Evolutionary conservation across 129 eudicot genomes (phyloP), one percentile per base, ranked within the genome.

Genomic region (Chrysanthemum makinoi): DNA sequence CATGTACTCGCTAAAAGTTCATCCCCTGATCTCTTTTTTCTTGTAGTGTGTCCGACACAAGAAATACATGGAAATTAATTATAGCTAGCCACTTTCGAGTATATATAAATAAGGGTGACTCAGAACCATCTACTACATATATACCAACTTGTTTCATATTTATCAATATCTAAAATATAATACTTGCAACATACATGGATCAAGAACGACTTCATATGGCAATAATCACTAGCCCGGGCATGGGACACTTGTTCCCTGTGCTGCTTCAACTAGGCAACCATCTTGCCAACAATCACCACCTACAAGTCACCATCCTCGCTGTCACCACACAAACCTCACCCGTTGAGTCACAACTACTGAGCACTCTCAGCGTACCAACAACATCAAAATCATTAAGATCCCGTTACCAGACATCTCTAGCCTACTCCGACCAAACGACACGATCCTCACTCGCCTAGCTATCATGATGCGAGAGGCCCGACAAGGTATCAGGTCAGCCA

Each of bases 181-280:
- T 30, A 4, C 39, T 30, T 30, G 39, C 6, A 3, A 30, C 57
- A 8, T 30, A 24, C 56, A 80, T 83, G 87, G 76, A 47, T 3
- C 68, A 20, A 50, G 14, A 66, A 53, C 61, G 50, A 16, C 86
- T 82, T 65, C 91, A 83, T 53, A 51, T 72, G 14, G 86, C 80
- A 2, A 48, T 86, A 4, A 69, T 86, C 58, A 55, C 85, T 26
- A 83, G 88, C 77, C 86, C 84, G 5, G 90, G 85, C 0, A 68
- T 72, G 76, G 90, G 90, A 44, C 90, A 85, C 66, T 66, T 82
- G 55, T 72, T 86, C 51, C 88, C 88, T 11, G 77, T n/a, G n/a
- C n/a, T 58, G 11, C 63, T 83, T 1, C 22, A 22, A 49, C 83
- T 86, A 46, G 85, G 26, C 69, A 51, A 77, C 62, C 75, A 75